phyloP scores from a whole-genome alignment of 2,329 filamentous ascomycete genomes.

The Cercospora sp. region DNA sequence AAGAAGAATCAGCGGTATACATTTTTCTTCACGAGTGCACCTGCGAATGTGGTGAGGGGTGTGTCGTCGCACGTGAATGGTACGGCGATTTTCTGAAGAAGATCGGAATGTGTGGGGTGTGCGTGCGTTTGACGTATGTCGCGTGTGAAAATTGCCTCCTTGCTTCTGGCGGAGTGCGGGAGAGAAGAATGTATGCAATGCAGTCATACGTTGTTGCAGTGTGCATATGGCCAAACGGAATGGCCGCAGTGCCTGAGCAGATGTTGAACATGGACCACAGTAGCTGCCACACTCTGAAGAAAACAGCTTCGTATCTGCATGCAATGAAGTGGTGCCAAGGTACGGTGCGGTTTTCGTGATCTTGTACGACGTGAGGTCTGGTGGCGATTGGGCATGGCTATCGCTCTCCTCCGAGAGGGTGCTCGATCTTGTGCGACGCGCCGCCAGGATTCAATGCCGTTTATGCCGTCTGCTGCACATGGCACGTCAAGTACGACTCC shows the following conservation, averaged over 20 bases:
- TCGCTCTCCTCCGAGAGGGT: conserved; percentile 9
- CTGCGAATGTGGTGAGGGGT: conserved; percentile 59
- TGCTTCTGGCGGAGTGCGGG: neutral
- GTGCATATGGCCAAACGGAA: neutral
- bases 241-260: neutral
- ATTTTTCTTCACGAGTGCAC: conserved; percentile 63
- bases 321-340: neutral
- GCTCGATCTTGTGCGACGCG: neutral
- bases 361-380: neutral
- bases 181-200: neutral
- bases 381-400: neutral
- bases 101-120: neutral
- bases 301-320: neutral
- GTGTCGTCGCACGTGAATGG: conserved; percentile 49
- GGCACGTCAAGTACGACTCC: neutral
- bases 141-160: too few species aligned
- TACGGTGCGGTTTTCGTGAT: neutral
- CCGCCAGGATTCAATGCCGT: neutral
- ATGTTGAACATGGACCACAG: neutral
- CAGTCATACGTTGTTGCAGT: neutral
- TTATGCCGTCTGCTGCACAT: neutral
- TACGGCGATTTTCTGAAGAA: conserved; percentile 41
- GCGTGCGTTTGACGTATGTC: neutral
- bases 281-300: neutral
- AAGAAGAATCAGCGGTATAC: conserved; percentile 56